Conservation (phyloP, 192 early-diverging fungal genomes). For the Coemansia sp. region DNA sequence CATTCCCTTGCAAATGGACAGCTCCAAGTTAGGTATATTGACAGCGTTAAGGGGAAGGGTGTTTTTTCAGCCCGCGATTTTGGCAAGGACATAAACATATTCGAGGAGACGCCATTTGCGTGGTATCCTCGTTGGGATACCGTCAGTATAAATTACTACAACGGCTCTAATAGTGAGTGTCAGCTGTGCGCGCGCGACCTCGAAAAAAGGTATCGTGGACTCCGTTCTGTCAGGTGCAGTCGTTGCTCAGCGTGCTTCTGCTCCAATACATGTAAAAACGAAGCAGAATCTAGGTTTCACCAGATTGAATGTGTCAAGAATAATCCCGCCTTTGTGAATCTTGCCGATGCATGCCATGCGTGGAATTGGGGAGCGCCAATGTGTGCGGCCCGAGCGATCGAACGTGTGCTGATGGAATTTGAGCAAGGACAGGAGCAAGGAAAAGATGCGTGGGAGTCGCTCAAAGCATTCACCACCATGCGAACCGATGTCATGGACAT, state of each 20-base stretch:
- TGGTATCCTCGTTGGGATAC: slow-evolving; percentile 63
- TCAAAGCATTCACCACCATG: slow-evolving; percentile 25
- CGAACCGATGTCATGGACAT: slow-evolving; percentile 17
- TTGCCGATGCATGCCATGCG: slow-evolving; percentile 11
- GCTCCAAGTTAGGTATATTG: slow-evolving; percentile 30
- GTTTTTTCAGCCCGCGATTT: slow-evolving; percentile 60
- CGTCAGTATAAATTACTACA: slow-evolving; percentile 41
- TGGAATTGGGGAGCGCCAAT: slow-evolving; percentile 25
- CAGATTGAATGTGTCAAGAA: slow-evolving; percentile 19
- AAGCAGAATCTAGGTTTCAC: slow-evolving; percentile 19
- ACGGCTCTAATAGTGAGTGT: slow-evolving; percentile 50
- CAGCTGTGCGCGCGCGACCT: slow-evolving; percentile 59
- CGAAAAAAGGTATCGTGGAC: slow-evolving; percentile 17
- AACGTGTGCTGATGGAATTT: slow-evolving; percentile 26
- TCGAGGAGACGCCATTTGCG: slow-evolving; percentile 60
- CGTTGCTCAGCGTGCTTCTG: slow-evolving; percentile 15
- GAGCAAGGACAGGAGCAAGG: slow-evolving; percentile 19
- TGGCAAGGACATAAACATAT: slow-evolving; percentile 51
- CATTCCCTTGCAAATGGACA: slow-evolving; percentile 36
- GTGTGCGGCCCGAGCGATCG: slow-evolving; percentile 20
- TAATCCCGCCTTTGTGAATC: slow-evolving; percentile 14
- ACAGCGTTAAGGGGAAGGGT: slow-evolving; percentile 52
- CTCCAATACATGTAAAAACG: slow-evolving; percentile 16
- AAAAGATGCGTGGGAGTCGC: slow-evolving; percentile 12
- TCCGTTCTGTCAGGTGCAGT: slow-evolving; percentile 14